Base-by-base conservation (phyloP, 148 eudicot genomes). In the Heliosperma pusillum region DNA sequence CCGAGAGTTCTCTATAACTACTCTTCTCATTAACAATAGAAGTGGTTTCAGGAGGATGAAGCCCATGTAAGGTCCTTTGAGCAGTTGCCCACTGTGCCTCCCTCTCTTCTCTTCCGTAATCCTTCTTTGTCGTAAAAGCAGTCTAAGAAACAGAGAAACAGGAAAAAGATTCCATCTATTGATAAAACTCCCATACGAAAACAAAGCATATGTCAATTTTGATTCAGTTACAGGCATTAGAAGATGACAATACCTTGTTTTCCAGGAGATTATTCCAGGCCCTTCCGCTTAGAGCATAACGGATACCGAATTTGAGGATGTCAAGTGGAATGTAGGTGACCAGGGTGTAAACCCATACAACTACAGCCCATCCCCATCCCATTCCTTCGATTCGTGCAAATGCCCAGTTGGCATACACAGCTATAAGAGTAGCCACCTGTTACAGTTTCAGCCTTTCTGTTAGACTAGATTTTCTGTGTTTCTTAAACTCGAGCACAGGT, bases 351-450 rank as follows among this genome's bases (percentile, higher is more conserved):
- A 89, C 33, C 93, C 93, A 89, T 22, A 89, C 87, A 22, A 75
- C 88, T 42, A 75, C 86, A 44, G 91, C 89, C 93, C 93, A 89
- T 45, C 91, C 89, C 93, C 93, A 89, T 27, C 91, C 91, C 71
- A 85, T 83, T 61, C 87, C 89, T 74, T 85, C 71, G 1, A 88
- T 87, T 29, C 64, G 79, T 66, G 90, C 89, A 75, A 89, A 87
- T 42, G 53, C n/a, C 84, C 85, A 86, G 55, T 81, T 80, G 33
- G 88, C 89, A 74, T 88, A 88, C 26, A 86, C 91, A 4, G 93
- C 88, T 10, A 89, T 80, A 26, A 88, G 27, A 17, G 93, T 89
- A 9, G 93, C 93, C 44, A 88, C 61, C 93, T 89, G 87, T 65
- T 9, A 60, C 26, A 47, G 29, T 10, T n/a, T 25, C 29, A 80